A percentile compares a stretch with the other conserved stretches of the same genome.
These are phyloP conservation scores for Gamsiella multidivaricata DNA, from an alignment of 192 early-diverging fungal genomes.

Conservation along the genomic window DNA sequence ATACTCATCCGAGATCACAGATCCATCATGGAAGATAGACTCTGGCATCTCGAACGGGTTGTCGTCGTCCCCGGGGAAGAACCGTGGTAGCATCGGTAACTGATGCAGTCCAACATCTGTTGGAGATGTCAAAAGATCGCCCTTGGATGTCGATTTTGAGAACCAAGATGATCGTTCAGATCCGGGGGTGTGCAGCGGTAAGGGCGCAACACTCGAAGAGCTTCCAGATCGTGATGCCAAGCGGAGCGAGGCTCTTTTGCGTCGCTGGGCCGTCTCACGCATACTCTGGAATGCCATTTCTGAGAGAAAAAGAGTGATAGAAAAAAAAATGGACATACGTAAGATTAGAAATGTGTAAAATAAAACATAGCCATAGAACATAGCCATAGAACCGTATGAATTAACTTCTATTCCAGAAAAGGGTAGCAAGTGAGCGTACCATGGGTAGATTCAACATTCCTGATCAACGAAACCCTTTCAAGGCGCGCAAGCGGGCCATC, in stretches of 20 bases:
- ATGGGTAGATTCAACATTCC: constrained; percentile 23
- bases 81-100: constrained; percentile 21
- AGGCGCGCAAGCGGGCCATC: constrained; percentile 40
- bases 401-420: too few relatives aligned
- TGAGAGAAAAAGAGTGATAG: not conserved
- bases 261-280: constrained; percentile 9
- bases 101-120: not conserved
- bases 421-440: not conserved
- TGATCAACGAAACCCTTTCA: constrained; percentile 22
- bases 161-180: constrained; percentile 10
- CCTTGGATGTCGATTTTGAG: constrained; percentile 18
- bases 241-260: not conserved
- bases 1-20: constrained; percentile 25
- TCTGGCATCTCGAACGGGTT: constrained; percentile 55
- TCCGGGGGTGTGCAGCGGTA: not conserved
- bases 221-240: constrained; percentile 14
- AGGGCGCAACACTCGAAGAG: constrained; percentile 11
- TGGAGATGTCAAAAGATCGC: constrained; percentile 1
- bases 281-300: constrained; percentile 25
- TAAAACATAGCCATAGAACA: too few relatives aligned
- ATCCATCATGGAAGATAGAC: constrained; percentile 46
- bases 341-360: too few relatives aligned
- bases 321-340: not conserved
- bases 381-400: too few relatives aligned
- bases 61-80: constrained; percentile 49